Base-by-base conservation (phyloP, 2,329 filamentous ascomycete genomes). In the Chaetomiaceae sp. region DNA sequence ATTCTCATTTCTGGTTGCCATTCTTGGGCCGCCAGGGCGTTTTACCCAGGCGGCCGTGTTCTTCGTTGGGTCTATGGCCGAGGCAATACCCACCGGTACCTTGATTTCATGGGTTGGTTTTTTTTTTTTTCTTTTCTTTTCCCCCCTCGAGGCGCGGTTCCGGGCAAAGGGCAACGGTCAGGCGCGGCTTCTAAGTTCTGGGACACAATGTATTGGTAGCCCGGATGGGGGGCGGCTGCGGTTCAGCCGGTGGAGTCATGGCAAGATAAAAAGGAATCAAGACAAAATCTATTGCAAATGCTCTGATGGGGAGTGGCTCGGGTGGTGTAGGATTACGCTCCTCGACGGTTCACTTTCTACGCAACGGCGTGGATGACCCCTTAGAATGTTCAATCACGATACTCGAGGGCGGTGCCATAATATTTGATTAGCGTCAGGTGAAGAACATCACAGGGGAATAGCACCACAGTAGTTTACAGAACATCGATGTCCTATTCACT, bases 81-180 rank as follows among this genome's bases (percentile, higher is more conserved):
- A 23, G 21, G 38, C 47, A 54, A 50, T 50, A 54, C 51, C 51
- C 42, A 35, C 31, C 47, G 43, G 47, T 35, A 40, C 19, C 17
- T 48, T 44, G 31, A 10, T 25, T 47, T 49, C 27, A 16, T 35
- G n/a, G n/a, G 20, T 40, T 46, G 46, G 20, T 51, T 50, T 45
- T 14, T 30, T 46, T 31, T n/a, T 45, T 14, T 51, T 45, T 12
- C 33, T 46, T 25, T 19, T 48, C 27, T n/a, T 45, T 14, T 51
- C 43, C 7, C 33, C 44, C 25, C 16, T 48, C 8, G 2, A 14
- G 37, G 8, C 3, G 35, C 16, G 35, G 31, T 8, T 23, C 19
- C 53, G 27, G 34, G 27, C 25, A 20, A 34, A 13, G 34, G 42
- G 31, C 23, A 4, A 41, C 16, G 38, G 51, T n/a, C 19, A n/a